phyloP scores from a whole-genome alignment of 345 rosid species.

The Psidium guajava region DNA sequence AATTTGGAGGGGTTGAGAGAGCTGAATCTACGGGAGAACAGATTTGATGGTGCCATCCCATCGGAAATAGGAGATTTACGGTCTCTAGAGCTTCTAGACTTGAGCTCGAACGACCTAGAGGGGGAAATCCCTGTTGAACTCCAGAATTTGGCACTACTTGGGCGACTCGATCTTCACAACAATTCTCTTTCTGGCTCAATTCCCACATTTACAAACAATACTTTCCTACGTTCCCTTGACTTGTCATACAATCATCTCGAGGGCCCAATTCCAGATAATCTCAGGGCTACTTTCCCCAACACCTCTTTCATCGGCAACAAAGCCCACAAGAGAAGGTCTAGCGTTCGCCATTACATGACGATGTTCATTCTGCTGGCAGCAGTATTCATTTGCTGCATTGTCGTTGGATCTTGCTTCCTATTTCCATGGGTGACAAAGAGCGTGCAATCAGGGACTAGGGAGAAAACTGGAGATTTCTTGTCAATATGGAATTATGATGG shows the following conservation, averaged over 20 bases:
- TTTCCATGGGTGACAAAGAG: neutral
- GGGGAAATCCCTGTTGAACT: too few relatives aligned
- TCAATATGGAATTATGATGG: too few relatives aligned
- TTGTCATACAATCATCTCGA: neutral
- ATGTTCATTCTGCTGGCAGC: too few relatives aligned
- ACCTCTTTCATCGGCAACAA: fast-evolving
- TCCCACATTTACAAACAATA: neutral
- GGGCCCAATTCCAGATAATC: neutral
- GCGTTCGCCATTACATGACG: too few relatives aligned
- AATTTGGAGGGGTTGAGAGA: neutral
- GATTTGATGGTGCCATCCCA: neutral
- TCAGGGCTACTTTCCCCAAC: fast-evolving
- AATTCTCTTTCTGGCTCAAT: neutral
- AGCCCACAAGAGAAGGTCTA: neutral
- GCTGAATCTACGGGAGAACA: neutral
- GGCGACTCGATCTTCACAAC: neutral
- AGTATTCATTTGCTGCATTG: too few relatives aligned
- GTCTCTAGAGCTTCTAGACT: too few relatives aligned
- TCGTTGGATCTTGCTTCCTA: neutral
- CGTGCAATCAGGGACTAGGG: too few relatives aligned
- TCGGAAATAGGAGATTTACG: neutral
- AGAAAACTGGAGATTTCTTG: too few relatives aligned
- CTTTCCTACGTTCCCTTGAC: neutral
- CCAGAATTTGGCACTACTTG: too few relatives aligned
- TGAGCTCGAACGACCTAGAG: too few relatives aligned